Percentiles rank a stretch among this genome's conserved stretches.
phyloP scores from a whole-genome alignment of 2,329 filamentous ascomycete species.

The Talaromyces sp. region DNA sequence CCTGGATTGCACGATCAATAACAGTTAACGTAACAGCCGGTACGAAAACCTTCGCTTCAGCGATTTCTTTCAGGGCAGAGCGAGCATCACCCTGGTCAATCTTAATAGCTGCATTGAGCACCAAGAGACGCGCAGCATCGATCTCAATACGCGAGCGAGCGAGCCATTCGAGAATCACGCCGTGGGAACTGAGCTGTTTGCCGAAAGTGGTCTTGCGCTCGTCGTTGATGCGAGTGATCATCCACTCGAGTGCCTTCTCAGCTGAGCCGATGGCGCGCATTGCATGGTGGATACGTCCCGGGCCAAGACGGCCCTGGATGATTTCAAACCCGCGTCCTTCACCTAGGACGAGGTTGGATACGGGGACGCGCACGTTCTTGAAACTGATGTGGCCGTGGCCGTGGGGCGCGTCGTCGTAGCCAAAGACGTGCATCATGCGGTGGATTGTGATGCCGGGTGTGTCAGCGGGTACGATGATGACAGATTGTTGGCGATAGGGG shows the following conservation, averaged over 20 bases:
- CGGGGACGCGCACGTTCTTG: slow-evolving; percentile 83
- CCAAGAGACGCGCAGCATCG: slow-evolving; percentile 81
- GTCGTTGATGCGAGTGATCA: slow-evolving; percentile 93
- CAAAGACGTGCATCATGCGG: slow-evolving; percentile 90
- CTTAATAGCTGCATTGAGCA: slow-evolving; percentile 90
- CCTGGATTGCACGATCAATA: slow-evolving; percentile 91
- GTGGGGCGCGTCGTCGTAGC: slow-evolving; percentile 97
- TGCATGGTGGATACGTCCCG: slow-evolving; percentile 94
- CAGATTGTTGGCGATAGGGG: slow-evolving; percentile 86
- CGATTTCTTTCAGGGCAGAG: slow-evolving; percentile 86
- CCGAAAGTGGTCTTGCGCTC: slow-evolving; percentile 86
- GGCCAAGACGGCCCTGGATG: slow-evolving; percentile 93
- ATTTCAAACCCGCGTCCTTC: slow-evolving; percentile 96
- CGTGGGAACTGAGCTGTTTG: slow-evolving; percentile 80
- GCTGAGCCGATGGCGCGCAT: slow-evolving; percentile 93
- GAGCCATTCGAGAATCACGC: slow-evolving; percentile 92
- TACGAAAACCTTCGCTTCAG: slow-evolving; percentile 88
- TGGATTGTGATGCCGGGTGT: slow-evolving; percentile 86
- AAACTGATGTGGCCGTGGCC: slow-evolving; percentile 93
- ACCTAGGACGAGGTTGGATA: slow-evolving; percentile 79
- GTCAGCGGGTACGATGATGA: slow-evolving; percentile 78
- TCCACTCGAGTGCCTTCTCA: slow-evolving; percentile 88
- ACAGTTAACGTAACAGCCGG: slow-evolving; percentile 78
- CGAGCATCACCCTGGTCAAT: slow-evolving; percentile 91
- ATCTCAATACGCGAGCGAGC: slow-evolving; percentile 91